A percentile compares a stretch with the other conserved stretches of the same genome.
Evolutionary conservation across 176 grass and related monocot genomes (phyloP).

Genomic region (Zizania latifolia): DNA sequence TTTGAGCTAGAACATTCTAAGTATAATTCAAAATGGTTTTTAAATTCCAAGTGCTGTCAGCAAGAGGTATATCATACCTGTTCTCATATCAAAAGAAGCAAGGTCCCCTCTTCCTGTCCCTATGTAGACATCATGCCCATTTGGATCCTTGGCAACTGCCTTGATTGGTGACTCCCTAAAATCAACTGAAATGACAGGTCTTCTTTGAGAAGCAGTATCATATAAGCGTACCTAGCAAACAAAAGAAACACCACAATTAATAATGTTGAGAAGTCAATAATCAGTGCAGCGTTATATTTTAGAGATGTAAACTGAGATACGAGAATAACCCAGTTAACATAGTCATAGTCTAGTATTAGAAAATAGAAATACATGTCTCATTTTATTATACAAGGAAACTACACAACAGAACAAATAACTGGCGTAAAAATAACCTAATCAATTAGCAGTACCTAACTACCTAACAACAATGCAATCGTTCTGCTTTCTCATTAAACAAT

Average conservation of each 20-base stretch:
- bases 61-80: slow-evolving; percentile 44
- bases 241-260: not conserved
- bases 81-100: slow-evolving; percentile 90
- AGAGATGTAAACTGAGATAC: not conserved
- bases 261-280: not conserved
- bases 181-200: slow-evolving; percentile 74
- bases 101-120: slow-evolving; percentile 86
- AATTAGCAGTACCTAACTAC: not conserved
- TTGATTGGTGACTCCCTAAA: slow-evolving; percentile 85
- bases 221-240: slow-evolving; percentile 78
- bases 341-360: not conserved
- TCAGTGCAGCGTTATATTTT: not conserved
- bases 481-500: not conserved
- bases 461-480: not conserved
- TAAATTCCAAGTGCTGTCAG: not conserved
- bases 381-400: not conserved
- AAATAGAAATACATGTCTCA: not conserved
- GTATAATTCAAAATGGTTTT: not conserved
- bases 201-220: slow-evolving; percentile 73
- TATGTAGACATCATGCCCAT: slow-evolving; percentile 82
- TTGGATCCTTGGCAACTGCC: slow-evolving; percentile 64
- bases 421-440: not conserved
- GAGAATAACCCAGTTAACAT: not conserved
- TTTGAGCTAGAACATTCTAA: not conserved
- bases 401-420: not conserved